Evolutionary conservation across 2,329 filamentous ascomycete genomes (phyloP).

Genomic region (Thermothelomyces thermophilus): DNA sequence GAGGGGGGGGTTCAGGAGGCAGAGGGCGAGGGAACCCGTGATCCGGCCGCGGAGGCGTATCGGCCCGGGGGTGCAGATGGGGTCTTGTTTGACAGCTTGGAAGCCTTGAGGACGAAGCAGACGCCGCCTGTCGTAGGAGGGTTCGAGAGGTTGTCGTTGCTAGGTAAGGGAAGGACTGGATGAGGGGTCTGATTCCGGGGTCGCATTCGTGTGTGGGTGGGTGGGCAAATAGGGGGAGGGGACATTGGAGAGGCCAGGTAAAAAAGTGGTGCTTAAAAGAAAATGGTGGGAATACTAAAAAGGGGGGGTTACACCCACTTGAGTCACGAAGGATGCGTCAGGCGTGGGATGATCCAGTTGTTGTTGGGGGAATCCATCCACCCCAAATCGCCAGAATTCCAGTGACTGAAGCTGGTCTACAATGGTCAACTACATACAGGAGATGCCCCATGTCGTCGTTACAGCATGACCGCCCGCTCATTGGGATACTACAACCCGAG

Average conservation of each 20-base stretch:
- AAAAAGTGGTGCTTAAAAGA: too few species aligned
- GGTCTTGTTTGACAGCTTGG: constrained; percentile 45
- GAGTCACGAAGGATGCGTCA: too few species aligned
- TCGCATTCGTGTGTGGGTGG: background rate
- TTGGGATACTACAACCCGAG: background rate
- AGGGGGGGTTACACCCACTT: too few species aligned
- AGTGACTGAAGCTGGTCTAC: too few species aligned
- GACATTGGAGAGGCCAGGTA: background rate
- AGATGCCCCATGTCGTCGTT: background rate
- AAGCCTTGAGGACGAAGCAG: constrained; percentile 39
- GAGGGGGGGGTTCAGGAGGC: constrained; percentile 22
- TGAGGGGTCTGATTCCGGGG: too few species aligned
- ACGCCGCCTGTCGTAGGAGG: constrained; percentile 43
- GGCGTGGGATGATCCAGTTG: too few species aligned
- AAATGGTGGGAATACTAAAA: too few species aligned
- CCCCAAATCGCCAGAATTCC: too few species aligned
- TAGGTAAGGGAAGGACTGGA: constrained; percentile 26
- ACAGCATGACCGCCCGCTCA: background rate
- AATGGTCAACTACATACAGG: background rate
- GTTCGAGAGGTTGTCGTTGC: constrained; percentile 44
- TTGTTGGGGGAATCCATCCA: too few species aligned
- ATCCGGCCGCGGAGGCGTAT: constrained; percentile 27
- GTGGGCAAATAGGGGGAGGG: background rate
- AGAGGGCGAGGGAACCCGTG: constrained; percentile 17
- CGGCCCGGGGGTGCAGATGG: constrained; percentile 43